Evolutionary conservation across 495 filamentous ascomycete genomes (phyloP).

Genomic region (Neurospora discreta): DNA sequence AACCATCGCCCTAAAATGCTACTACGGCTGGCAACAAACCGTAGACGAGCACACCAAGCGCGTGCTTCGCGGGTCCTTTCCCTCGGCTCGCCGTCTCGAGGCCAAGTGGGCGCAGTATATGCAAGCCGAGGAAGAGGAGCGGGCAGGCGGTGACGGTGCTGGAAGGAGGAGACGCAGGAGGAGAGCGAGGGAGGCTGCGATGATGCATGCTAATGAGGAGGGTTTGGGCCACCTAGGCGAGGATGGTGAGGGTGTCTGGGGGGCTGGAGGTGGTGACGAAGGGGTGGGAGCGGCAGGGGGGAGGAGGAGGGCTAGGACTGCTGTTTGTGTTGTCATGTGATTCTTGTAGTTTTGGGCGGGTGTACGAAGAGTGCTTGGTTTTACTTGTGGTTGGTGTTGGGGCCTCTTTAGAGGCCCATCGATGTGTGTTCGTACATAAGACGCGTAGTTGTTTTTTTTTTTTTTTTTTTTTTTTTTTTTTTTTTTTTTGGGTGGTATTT

Average conservation of each 20-base stretch:
- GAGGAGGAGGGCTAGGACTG: slow-evolving; percentile 42
- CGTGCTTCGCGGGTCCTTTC: slow-evolving; percentile 62
- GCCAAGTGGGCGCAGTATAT: slow-evolving; percentile 91
- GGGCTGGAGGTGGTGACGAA: neutral
- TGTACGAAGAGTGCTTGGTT: neutral
- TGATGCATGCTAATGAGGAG: slow-evolving; percentile 67
- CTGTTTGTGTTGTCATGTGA: slow-evolving; percentile 40
- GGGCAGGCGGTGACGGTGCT: slow-evolving; percentile 48
- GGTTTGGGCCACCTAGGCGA: slow-evolving; percentile 45
- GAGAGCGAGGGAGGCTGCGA: slow-evolving; percentile 64
- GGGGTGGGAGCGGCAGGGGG: slow-evolving; percentile 4
- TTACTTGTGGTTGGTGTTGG: neutral
- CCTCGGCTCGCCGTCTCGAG: slow-evolving; percentile 62
- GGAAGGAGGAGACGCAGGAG: slow-evolving; percentile 57
- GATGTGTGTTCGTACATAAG: neutral
- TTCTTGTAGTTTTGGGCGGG: slow-evolving; percentile 22
- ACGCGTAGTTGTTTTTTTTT: neutral
- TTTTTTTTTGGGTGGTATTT: too few relatives aligned
- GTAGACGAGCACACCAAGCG: slow-evolving; percentile 86
- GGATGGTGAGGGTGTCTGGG: slow-evolving; percentile 23
- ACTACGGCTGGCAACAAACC: slow-evolving; percentile 89
- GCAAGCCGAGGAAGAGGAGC: slow-evolving; percentile 69
- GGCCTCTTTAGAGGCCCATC: neutral
- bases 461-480: too few relatives aligned
- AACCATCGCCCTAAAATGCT: slow-evolving; percentile 81